A percentile compares a stretch with the other conserved stretches of the same genome.
These are phyloP conservation scores for Mollisia scopiformis DNA, from an alignment of 2,329 filamentous ascomycete species.

Conservation along the genomic window DNA sequence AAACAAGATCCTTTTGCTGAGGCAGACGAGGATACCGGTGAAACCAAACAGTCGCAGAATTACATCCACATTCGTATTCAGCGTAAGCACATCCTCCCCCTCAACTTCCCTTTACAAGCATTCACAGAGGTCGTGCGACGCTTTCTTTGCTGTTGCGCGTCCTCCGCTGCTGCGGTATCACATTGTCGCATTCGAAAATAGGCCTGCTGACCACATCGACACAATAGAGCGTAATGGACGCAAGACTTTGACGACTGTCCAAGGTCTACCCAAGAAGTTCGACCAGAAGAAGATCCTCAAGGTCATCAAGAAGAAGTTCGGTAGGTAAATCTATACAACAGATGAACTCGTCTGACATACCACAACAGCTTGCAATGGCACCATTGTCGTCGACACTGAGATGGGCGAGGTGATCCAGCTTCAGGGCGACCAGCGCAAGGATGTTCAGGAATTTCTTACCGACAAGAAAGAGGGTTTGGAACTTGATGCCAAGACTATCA, in stretches of 20 bases:
- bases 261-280: slow-evolving; percentile 98
- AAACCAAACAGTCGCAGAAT: slow-evolving; percentile 93
- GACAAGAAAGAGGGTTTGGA: slow-evolving; percentile 95
- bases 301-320: slow-evolving; percentile 99
- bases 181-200: slow-evolving; percentile 24
- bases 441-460: slow-evolving; percentile 96
- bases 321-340: slow-evolving; percentile 50
- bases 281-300: slow-evolving; percentile 99
- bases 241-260: slow-evolving; percentile 99
- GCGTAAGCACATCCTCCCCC: too few relatives aligned
- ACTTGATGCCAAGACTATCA: slow-evolving; percentile 95
- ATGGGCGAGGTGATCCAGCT: slow-evolving; percentile 99
- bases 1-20: slow-evolving; percentile 99
- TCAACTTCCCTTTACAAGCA: slow-evolving; percentile 35
- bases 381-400: slow-evolving; percentile 91
- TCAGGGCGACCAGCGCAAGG: slow-evolving; percentile 98
- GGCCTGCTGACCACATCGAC: slow-evolving; percentile 44
- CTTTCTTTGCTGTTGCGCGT: too few relatives aligned
- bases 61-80: slow-evolving; percentile 99
- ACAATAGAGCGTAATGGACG: slow-evolving; percentile 97
- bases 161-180: too few relatives aligned
- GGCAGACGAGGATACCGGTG: slow-evolving; percentile 99
- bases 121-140: not conserved
- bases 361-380: slow-evolving; percentile 93
- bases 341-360: slow-evolving; percentile 2